Conservation (phyloP, 164 flowering plant species). For the Malania oleifera region DNA sequence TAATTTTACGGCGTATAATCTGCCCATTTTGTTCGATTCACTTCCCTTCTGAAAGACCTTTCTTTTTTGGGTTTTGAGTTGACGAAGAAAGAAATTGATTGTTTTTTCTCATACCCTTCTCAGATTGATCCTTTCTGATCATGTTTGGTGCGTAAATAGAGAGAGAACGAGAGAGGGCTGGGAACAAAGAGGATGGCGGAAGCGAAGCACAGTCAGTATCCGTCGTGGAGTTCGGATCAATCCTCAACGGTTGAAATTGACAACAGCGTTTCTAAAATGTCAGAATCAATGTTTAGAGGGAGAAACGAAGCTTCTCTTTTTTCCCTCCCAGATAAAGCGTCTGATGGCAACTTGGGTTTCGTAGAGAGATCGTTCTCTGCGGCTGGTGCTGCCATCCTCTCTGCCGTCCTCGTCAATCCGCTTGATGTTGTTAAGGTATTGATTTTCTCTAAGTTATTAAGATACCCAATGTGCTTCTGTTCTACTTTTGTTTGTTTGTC, state of each 20-base stretch:
- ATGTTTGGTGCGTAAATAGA: too few relatives aligned
- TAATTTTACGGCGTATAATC: too few relatives aligned
- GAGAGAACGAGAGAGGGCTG: slow-evolving; percentile 1
- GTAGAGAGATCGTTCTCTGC: slow-evolving; percentile 49
- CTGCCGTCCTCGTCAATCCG: slow-evolving; percentile 61
- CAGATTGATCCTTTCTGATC: too few relatives aligned
- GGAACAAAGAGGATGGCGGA: slow-evolving; percentile 17
- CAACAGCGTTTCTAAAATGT: slow-evolving; percentile 10
- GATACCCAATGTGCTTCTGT: not conserved
- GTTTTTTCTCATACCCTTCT: too few relatives aligned
- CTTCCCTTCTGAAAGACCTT: too few relatives aligned
- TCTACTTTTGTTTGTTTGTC: not conserved
- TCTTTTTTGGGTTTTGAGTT: too few relatives aligned
- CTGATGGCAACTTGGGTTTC: slow-evolving; percentile 29
- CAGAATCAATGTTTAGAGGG: slow-evolving; percentile 11
- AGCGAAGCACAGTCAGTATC: slow-evolving; percentile 10
- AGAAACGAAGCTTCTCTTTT: slow-evolving; percentile 5
- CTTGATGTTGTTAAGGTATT: slow-evolving; percentile 65
- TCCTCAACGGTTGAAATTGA: slow-evolving; percentile 3
- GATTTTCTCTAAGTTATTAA: not conserved
- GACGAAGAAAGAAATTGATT: too few relatives aligned
- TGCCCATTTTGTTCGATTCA: too few relatives aligned
- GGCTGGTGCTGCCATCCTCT: slow-evolving; percentile 68
- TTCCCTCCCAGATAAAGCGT: not conserved
- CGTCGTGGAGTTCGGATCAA: slow-evolving; percentile 25